Evolutionary conservation across 1,139 yeast species (phyloP), one percentile per base, ranked within the genome.

Genomic region (Pichia sp.): DNA sequence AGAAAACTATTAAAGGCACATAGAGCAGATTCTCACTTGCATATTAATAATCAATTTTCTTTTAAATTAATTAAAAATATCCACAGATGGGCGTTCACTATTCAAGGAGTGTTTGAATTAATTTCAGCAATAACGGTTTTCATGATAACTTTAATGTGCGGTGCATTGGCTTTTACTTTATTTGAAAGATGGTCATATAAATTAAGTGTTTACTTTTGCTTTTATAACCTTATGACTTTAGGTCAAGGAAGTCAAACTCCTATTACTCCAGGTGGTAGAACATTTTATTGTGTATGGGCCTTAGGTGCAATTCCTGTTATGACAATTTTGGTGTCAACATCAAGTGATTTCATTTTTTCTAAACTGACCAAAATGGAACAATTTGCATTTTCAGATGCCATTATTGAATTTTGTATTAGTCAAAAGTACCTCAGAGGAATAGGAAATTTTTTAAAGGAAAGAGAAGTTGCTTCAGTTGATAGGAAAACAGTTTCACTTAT

Each of bases 201-300:
- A 56, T 71, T 80, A 50, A 74, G 80, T 1, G 71, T 85, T 10
- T 88, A 88, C 66, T 87, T 86, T 60, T 79, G 90, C 53, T 79
- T 83, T 54, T 68, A 86, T 47, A 81, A 92, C 59, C 74, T 88
- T 50, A 67, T 87, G 31, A 86, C 96, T 0, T 83, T 88, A 50
- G 96, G 96, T 0, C 87, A 85, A 65, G 96, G 96, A 33, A 90
- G 83, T 58, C 81, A 69, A 58, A 72, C 80, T 0, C 95, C 95
- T 0, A 53, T 50, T 3, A 65, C 82, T 0, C 67, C 81, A 1
- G 80, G 86, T 7, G 95, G 95, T 0, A 68, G 86, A 42, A 76
- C 83, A 0, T 79, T 87, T 56, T 88, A 87, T 59, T 79, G 86
- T 9, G 66, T 79, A 4, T 88, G 96, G 95, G 84, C 90, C 0